phyloP scores from a whole-genome alignment of 805 yeast genomes.

The Ogataea nonfermentans region DNA sequence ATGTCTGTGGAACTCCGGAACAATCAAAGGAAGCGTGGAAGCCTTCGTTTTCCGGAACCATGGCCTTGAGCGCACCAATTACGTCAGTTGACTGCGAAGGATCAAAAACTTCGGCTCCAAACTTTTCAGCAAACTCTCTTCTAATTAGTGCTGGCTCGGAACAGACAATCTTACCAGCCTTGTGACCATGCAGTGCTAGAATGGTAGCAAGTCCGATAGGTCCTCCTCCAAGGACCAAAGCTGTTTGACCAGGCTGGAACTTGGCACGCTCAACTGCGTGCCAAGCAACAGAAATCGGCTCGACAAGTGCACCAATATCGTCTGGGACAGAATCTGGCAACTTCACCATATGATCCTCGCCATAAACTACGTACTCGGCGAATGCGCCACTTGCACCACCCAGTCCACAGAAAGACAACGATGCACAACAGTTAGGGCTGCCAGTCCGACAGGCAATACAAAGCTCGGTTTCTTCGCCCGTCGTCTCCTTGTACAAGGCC shows the following conservation, averaged over 20 bases:
- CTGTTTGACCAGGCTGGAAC: constrained; percentile 44
- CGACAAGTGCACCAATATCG: constrained; percentile 49
- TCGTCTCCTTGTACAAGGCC: constrained; percentile 20
- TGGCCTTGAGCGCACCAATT: constrained; percentile 32
- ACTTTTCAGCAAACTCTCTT: constrained; percentile 52
- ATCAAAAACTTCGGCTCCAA: constrained; percentile 43
- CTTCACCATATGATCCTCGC: constrained; percentile 39
- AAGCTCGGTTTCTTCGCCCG: constrained; percentile 10
- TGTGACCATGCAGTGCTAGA: constrained; percentile 51
- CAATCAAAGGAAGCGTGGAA: constrained; percentile 54
- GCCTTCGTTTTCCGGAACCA: constrained; percentile 43
- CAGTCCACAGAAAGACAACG: constrained; percentile 41
- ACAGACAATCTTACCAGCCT: constrained; percentile 50
- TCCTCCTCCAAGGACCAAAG: constrained; percentile 58
- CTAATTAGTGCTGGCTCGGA: constrained; percentile 62
- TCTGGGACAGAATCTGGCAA: constrained; percentile 29
- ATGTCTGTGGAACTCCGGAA: constrained; percentile 50
- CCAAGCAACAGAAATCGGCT: constrained; percentile 59
- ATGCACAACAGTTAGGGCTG: constrained; percentile 49
- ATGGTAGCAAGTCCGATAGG: constrained; percentile 60
- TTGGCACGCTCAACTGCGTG: constrained; percentile 50
- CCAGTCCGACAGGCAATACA: constrained; percentile 54
- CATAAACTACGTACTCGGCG: constrained; percentile 44
- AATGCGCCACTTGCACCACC: constrained; percentile 54
- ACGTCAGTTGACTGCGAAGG: constrained; percentile 32